A percentile compares a stretch with the other conserved stretches of the same genome.
phyloP scores from a whole-genome alignment of 495 filamentous ascomycete species.

The Xylaria sp. region DNA sequence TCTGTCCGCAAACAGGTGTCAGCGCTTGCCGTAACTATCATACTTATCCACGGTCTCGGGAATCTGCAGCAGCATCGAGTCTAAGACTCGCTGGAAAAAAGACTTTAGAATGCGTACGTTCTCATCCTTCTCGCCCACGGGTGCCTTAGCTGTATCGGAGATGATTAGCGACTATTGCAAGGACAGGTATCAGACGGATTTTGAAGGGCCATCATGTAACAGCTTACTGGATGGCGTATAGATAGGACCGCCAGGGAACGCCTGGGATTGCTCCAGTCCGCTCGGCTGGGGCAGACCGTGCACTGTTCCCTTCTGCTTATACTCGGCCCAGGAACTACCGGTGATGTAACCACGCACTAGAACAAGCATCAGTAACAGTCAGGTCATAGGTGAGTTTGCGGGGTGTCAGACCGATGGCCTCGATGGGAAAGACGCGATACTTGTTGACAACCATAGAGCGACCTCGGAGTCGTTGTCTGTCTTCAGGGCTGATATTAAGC shows the following conservation, averaged over 20 bases:
- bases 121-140: conserved; percentile 82
- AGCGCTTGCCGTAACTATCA: neutral
- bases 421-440: conserved; percentile 82
- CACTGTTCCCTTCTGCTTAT: conserved; percentile 73
- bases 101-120: conserved; percentile 53
- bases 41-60: neutral
- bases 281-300: conserved; percentile 74
- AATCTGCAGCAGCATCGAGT: neutral
- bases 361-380: conserved; percentile 12
- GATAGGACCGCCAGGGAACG: conserved; percentile 72
- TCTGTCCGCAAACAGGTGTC: conserved; percentile 42
- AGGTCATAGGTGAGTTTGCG: neutral
- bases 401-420: conserved; percentile 59
- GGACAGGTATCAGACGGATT: neutral
- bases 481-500: conserved; percentile 50
- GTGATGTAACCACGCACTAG: conserved; percentile 90
- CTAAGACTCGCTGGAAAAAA: neutral
- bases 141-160: conserved; percentile 83
- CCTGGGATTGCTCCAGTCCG: conserved; percentile 74
- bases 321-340: conserved; percentile 87
- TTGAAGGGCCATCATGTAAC: neutral
- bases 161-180: neutral
- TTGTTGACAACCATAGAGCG: conserved; percentile 85
- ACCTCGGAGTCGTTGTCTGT: conserved; percentile 62
- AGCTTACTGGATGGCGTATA: conserved; percentile 63